Evolutionary conservation across 495 filamentous ascomycete species (phyloP).

Genomic region (Tuber calosporum): DNA sequence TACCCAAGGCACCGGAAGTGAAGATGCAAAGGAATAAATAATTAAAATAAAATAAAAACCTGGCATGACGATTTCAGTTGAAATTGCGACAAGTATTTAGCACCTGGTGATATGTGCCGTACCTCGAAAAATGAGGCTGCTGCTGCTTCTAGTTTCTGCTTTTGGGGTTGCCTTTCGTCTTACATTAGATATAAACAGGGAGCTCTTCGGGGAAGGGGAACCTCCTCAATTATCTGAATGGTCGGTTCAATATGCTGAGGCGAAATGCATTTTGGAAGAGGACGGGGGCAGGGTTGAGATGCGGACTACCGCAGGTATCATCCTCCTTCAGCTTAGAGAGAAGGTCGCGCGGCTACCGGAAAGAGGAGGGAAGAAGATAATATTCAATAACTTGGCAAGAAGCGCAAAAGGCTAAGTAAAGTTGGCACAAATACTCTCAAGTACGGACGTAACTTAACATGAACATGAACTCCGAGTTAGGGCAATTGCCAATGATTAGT

Average conservation of each 20-base stretch:
- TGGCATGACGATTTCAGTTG: neutral
- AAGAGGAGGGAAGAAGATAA: neutral
- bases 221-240: neutral
- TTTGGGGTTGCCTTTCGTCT: neutral
- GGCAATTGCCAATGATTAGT: neutral
- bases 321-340: neutral
- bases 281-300: neutral
- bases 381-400: neutral
- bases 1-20: neutral
- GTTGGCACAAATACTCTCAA: neutral
- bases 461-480: neutral
- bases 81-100: neutral
- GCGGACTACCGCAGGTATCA: neutral
- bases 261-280: neutral
- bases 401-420: neutral
- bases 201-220: neutral
- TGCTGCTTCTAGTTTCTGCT: neutral
- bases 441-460: neutral
- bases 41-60: neutral
- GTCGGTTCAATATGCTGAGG: neutral
- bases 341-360: neutral
- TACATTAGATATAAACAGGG: neutral
- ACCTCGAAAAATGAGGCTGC: neutral
- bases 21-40: neutral
- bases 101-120: neutral